phyloP scores from a whole-genome alignment of 2,329 filamentous ascomycete genomes.

The Aspergillus aculeatus region DNA sequence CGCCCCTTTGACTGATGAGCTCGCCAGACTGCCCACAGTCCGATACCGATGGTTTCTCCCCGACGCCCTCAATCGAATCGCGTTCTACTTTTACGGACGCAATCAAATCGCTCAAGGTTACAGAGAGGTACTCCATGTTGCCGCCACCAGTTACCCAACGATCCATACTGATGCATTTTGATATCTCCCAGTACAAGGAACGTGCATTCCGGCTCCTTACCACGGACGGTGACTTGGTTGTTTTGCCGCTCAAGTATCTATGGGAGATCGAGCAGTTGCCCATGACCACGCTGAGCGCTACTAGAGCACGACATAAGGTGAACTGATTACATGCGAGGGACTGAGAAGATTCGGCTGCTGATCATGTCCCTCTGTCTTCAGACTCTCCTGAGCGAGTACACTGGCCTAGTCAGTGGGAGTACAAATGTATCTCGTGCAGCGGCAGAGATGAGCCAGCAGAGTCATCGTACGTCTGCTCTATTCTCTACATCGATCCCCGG shows the following conservation, averaged over 20 bases:
- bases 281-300: constrained; percentile 22
- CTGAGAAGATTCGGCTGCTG: background rate
- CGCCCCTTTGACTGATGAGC: background rate
- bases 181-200: constrained; percentile 24
- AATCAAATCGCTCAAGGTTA: constrained; percentile 29
- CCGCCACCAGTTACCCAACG: background rate
- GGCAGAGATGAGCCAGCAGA: constrained; percentile 22
- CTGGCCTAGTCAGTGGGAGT: constrained; percentile 27
- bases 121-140: constrained; percentile 18
- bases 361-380: constrained; percentile 4
- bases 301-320: constrained; percentile 31
- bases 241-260: constrained; percentile 29
- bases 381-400: constrained; percentile 31
- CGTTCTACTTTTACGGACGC: constrained; percentile 24
- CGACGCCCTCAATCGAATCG: constrained; percentile 25
- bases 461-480: constrained; percentile 5
- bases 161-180: background rate
- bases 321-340: background rate
- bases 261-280: constrained; percentile 23
- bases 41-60: constrained; percentile 22
- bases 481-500: constrained; percentile 17
- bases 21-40: constrained; percentile 21
- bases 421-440: constrained; percentile 25
- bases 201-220: constrained; percentile 29
- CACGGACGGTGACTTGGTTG: constrained; percentile 29